Evolutionary conservation across 179 eudicot genomes (phyloP).

Genomic region (Spergularia azorica): DNA sequence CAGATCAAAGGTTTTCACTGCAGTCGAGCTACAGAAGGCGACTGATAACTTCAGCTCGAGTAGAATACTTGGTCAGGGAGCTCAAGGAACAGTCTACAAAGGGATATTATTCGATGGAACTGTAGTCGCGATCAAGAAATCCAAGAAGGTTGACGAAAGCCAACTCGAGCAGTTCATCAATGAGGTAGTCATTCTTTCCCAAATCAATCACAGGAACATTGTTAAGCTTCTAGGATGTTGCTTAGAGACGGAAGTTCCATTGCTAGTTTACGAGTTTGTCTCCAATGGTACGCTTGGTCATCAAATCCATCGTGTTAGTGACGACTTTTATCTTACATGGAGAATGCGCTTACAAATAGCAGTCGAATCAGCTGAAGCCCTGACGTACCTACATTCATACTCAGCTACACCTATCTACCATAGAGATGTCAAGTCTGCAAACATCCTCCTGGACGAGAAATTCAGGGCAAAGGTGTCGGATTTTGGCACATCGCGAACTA

Average conservation of each 20-base stretch:
- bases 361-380: slow-evolving; percentile 21
- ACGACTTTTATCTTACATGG: slow-evolving; percentile 21
- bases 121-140: slow-evolving; percentile 24
- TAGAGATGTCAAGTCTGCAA: slow-evolving; percentile 22
- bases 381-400: slow-evolving; percentile 22
- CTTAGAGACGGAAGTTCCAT: slow-evolving; percentile 30
- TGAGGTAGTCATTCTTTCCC: slow-evolving; percentile 23
- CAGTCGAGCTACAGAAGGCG: slow-evolving; percentile 18
- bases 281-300: slow-evolving; percentile 29
- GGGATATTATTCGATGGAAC: slow-evolving; percentile 24
- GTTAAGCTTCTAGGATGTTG: slow-evolving; percentile 24
- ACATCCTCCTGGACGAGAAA: slow-evolving; percentile 23
- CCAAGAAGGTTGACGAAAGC: slow-evolving; percentile 21
- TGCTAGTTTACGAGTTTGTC: slow-evolving; percentile 25
- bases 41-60: slow-evolving; percentile 10
- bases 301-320: slow-evolving; percentile 26
- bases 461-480: slow-evolving; percentile 22
- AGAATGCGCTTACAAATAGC: slow-evolving; percentile 21
- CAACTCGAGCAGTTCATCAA: slow-evolving; percentile 24
- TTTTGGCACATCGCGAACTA: slow-evolving; percentile 21
- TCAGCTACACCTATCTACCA: slow-evolving; percentile 23
- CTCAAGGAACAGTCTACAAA: slow-evolving; percentile 27
- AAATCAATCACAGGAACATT: slow-evolving; percentile 23
- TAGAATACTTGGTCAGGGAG: slow-evolving; percentile 28
- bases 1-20: slow-evolving; percentile 23